Base-by-base conservation (phyloP, 1,284 basidiomycete species). In the Pseudozyma tsukubaensis region DNA sequence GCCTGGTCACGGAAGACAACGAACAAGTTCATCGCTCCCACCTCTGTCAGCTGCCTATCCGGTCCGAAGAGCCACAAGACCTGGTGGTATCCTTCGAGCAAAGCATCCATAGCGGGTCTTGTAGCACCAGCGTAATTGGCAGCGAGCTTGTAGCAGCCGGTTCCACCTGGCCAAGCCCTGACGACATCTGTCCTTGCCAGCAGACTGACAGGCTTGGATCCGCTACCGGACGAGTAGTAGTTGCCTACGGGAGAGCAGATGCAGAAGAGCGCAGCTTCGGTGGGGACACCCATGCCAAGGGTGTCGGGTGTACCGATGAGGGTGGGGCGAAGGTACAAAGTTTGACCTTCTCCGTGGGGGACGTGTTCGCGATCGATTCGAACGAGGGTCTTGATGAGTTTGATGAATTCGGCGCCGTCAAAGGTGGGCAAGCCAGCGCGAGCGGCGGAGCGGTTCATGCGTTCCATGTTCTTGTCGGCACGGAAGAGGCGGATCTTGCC, bases 121-220 rank as follows among this genome's bases (percentile, higher is more conserved):
- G 66, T 70, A 12, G 76, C 74, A 51, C 72, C 72, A 3, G 77
- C 74, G 48, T 77, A 76, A 67, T 97, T 97, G 32, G 92, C 90
- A 45, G 94, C 93, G 44, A 97, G 87, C 86, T 98, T 98, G 88
- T 88, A 96, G 12, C 91, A 92, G 49, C 94, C 94, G 49, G 93
- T 96, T 88, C 94, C 94, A 81, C 94, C 94, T 13, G 93, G 93
- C 37, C 91, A 90, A 10, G 96, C 95, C 54, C 95, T 91, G 2
- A 77, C 72, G 12, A 71, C 75, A 36, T 77, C 71, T 37, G 76
- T 69, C 29, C 62, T 48, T 1, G 70, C 74, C 9, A 77, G 60
- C 34, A 77, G 50, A 12, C 59, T 59, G 48, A 77, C 72, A 12
- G 76, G 76, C 59, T 77, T 75, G 54, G 56, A 55, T 4, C 63